Conservation (phyloP, 2,329 filamentous ascomycete species). For the Simplicillium sp. region DNA sequence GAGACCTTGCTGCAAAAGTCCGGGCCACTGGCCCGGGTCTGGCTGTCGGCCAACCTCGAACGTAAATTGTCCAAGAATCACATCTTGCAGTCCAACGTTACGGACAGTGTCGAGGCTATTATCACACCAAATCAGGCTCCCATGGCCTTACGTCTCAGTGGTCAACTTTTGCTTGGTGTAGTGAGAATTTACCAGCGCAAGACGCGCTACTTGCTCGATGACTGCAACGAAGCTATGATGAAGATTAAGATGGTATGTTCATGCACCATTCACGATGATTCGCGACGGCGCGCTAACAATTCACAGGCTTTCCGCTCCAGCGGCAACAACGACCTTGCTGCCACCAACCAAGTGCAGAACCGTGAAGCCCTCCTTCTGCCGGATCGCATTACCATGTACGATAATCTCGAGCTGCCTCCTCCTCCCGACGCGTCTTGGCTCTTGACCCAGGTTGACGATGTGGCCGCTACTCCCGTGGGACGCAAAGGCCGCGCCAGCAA, state of each 20-base stretch:
- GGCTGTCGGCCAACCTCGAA: slow-evolving; percentile 96
- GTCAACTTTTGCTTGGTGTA: slow-evolving; percentile 88
- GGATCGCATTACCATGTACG: slow-evolving; percentile 86
- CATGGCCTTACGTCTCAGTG: slow-evolving; percentile 87
- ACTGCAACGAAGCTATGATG: slow-evolving; percentile 93
- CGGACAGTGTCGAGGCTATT: slow-evolving; percentile 90
- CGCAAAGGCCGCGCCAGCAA: slow-evolving; percentile 49
- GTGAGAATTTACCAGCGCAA: slow-evolving; percentile 97
- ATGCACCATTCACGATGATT: neutral
- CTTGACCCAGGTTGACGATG: slow-evolving; percentile 63
- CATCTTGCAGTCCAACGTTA: slow-evolving; percentile 88
- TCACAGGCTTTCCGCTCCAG: slow-evolving; percentile 80
- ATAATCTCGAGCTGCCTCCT: slow-evolving; percentile 66
- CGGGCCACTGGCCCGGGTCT: slow-evolving; percentile 92
- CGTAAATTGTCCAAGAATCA: slow-evolving; percentile 97
- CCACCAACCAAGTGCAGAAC: slow-evolving; percentile 69
- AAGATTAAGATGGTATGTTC: slow-evolving; percentile 91
- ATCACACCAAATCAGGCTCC: slow-evolving; percentile 88
- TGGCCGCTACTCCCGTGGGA: slow-evolving; percentile 40
- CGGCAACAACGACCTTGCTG: slow-evolving; percentile 92
- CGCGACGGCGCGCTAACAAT: slow-evolving; percentile 19
- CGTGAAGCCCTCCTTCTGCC: slow-evolving; percentile 82
- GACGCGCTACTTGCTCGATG: slow-evolving; percentile 89
- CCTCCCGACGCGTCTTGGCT: slow-evolving; percentile 84
- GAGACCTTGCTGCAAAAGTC: slow-evolving; percentile 94